Percentiles rank a stretch among this genome's conserved stretches.
Evolutionary conservation across 2,329 filamentous ascomycete species (phyloP).

Genomic region (Thelonectria rubi): DNA sequence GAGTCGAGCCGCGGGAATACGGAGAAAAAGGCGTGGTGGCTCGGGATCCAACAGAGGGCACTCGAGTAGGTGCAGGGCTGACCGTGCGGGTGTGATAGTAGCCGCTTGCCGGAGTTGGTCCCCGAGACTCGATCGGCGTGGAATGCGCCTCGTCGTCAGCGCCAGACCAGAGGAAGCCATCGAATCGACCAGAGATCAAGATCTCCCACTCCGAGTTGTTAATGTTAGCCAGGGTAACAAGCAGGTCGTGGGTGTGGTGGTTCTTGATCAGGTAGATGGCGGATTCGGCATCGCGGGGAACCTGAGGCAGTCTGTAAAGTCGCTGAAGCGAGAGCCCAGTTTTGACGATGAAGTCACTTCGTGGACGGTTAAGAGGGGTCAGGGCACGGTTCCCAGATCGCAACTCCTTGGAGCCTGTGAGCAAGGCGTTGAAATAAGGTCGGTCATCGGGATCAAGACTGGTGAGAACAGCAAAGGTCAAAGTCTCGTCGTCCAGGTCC

Average conservation of each 20-base stretch:
- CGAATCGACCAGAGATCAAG: conserved; percentile 89
- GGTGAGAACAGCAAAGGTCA: conserved; percentile 92
- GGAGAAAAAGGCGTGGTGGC: conserved; percentile 59
- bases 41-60: conserved; percentile 54
- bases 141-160: conserved; percentile 68
- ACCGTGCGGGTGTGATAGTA: conserved; percentile 52
- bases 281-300: conserved; percentile 85
- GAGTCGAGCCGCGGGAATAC: conserved; percentile 66
- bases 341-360: conserved; percentile 78
- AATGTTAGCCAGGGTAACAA: conserved; percentile 87
- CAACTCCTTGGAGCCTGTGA: conserved; percentile 69
- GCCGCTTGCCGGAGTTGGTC: conserved; percentile 62
- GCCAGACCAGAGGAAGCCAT: conserved; percentile 94
- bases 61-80: conserved; percentile 52
- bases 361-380: conserved; percentile 71
- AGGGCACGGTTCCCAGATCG: conserved; percentile 69
- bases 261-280: conserved; percentile 89
- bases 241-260: conserved; percentile 81
- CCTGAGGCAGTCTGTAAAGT: conserved; percentile 77
- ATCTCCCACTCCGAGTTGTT: conserved; percentile 97
- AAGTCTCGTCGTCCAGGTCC: conserved; percentile 92
- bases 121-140: conserved; percentile 60
- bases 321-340: conserved; percentile 83
- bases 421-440: conserved; percentile 82
- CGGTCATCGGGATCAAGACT: conserved; percentile 80